A percentile compares a stretch with the other conserved stretches of the same genome.
Evolutionary conservation across 306 rosid species (phyloP).

Genomic region (Dicorynia guianensis): DNA sequence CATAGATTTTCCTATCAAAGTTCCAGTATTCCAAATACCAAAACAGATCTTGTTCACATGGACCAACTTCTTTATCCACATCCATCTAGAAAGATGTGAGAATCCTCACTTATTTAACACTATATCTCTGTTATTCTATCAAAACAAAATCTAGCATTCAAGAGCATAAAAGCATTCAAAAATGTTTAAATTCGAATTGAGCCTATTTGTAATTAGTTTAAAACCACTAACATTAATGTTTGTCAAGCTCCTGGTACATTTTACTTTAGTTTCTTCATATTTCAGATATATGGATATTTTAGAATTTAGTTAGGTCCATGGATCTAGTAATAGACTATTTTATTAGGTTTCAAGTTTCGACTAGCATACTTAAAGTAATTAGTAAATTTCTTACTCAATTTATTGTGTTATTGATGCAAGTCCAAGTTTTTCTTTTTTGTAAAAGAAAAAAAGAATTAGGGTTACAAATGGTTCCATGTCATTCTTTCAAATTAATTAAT

Average conservation of each 20-base stretch:
- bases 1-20: no score
- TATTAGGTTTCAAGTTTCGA: neutral
- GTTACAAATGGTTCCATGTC: neutral
- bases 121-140: no score
- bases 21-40: no score
- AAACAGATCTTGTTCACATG: no score
- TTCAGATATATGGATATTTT: neutral
- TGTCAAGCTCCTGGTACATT: neutral
- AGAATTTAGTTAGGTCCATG: slow-evolving; percentile 14
- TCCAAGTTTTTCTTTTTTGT: neutral
- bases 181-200: neutral
- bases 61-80: no score
- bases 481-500: neutral
- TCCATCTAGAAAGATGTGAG: no score
- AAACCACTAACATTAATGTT: slow-evolving; percentile 2
- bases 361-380: neutral
- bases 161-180: no score
- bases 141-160: no score
- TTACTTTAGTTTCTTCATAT: neutral
- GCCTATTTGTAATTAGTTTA: neutral
- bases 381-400: neutral
- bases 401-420: neutral
- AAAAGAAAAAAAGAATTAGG: neutral
- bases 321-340: neutral
- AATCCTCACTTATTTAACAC: no score